Evolutionary conservation across 2,329 filamentous ascomycete species (phyloP), one percentile per base, ranked within the genome.

Genomic region (Fusarium fujikuroi): DNA sequence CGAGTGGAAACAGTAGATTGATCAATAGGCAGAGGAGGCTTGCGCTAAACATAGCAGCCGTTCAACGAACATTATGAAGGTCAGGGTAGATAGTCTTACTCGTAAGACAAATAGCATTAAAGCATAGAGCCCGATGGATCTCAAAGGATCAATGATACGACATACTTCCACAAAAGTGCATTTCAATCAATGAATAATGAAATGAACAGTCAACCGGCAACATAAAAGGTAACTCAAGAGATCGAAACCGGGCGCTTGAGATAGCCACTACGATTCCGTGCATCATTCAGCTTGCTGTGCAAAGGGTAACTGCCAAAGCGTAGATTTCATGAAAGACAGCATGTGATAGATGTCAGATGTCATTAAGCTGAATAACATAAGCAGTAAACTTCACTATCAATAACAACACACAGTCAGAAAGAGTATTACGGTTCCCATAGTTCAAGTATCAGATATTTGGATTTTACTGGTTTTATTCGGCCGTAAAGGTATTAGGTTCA

Each of bases 401-500:
- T 11, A 5, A 11, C 15, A 2, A 3, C 18, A 9, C 1, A 12
- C 6, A 16, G 18, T 21, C 14, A 25, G 23, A 16, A 37, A 21
- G 32, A 53, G 5, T 4, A 25, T 37, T 11, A 37, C n/a, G 2
- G 7, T 25, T 53, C 12, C 18, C 30, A 12, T 21, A 34, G 8
- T 16, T 21, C 10, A 37, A 53, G 12, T 11, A 3, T 34, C 12
- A 34, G 4, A 25, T 25, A 5, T 19, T 34, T 52, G 7, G 19
- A 16, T 21, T 57, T 36, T 4, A n/a, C 14, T 43, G 15, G 10
- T 63, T 52, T 63, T 18, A 56, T 63, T 68, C 39, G 30, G 66
- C 64, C 64, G 47, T 63, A 11, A 56, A 63, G 23, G 28, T 56
- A 69, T 69, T 18, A 40, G 19, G 44, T 59, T 52, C 68, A 70